These are phyloP conservation scores for Epichloe glyceriae DNA, from an alignment of 2,329 filamentous ascomycete species.

Conservation along the genomic window DNA sequence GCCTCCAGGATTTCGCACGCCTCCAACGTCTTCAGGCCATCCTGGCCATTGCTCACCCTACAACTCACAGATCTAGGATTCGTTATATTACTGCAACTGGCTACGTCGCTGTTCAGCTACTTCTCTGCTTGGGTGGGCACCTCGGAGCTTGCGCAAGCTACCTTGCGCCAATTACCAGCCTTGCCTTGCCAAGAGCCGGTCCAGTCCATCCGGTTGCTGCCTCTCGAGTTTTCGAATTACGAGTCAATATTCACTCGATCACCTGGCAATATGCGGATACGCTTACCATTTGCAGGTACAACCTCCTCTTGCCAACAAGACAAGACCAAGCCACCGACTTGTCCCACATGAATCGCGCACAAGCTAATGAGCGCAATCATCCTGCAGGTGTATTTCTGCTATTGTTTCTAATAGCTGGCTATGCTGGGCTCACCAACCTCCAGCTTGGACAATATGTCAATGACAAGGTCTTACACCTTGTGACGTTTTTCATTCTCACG, in stretches of 20 bases:
- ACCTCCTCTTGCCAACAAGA: not conserved
- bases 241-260: not conserved
- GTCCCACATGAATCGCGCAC: not conserved
- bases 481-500: slow-evolving; percentile 85
- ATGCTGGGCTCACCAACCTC: slow-evolving; percentile 61
- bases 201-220: not conserved
- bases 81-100: not conserved
- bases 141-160: not conserved
- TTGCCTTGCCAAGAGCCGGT: not conserved
- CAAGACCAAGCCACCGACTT: not conserved
- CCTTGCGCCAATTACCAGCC: not conserved
- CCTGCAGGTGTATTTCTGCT: slow-evolving; percentile 51
- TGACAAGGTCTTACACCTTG: slow-evolving; percentile 78
- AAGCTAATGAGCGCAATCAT: slow-evolving; percentile 7
- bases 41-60: not conserved
- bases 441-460: slow-evolving; percentile 50
- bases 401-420: slow-evolving; percentile 63
- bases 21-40: not conserved
- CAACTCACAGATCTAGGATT: not conserved
- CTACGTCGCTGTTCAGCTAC: not conserved
- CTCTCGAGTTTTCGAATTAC: not conserved
- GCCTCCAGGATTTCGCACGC: not conserved
- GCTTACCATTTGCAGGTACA: slow-evolving; percentile 4
- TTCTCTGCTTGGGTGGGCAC: not conserved
- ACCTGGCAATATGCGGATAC: slow-evolving; percentile 5